Percentiles rank a stretch among this genome's conserved stretches.
Conservation (phyloP, 108 stramenopile genomes). For the Stephanodiscus minutulus region DNA sequence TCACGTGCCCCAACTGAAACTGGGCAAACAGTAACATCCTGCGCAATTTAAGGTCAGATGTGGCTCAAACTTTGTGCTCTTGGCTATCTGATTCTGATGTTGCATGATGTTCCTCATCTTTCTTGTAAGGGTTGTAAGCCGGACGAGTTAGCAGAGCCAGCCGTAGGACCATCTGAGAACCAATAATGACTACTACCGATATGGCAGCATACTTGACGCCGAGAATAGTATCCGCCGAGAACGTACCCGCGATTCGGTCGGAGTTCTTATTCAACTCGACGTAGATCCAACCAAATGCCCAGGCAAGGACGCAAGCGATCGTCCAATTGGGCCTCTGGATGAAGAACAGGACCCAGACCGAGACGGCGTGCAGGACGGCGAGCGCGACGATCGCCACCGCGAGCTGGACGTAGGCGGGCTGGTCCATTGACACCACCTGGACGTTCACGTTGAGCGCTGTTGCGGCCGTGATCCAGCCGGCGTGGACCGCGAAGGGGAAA, state of each 20-base stretch:
- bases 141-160: constrained; percentile 21
- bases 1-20: neutral
- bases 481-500: constrained; percentile 83
- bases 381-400: constrained; percentile 57
- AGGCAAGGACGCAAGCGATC: constrained; percentile 62
- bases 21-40: neutral
- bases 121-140: constrained; percentile 37
- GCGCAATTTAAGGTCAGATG: neutral
- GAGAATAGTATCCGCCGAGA: constrained; percentile 29
- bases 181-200: constrained; percentile 31
- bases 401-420: constrained; percentile 47
- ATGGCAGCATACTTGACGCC: constrained; percentile 44
- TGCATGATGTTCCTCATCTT: neutral
- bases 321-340: constrained; percentile 52
- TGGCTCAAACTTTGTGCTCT: constrained; percentile 3
- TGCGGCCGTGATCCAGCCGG: constrained; percentile 86
- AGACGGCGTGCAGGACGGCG: constrained; percentile 54
- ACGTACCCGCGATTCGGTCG: constrained; percentile 55
- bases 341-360: constrained; percentile 54
- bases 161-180: constrained; percentile 28
- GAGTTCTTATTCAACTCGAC: constrained; percentile 54
- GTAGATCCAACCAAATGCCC: constrained; percentile 71
- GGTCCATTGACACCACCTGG: constrained; percentile 50
- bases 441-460: constrained; percentile 77
- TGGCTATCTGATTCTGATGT: neutral